Base-by-base conservation (phyloP, 441 rosid genomes). In the Cnidoscolus chayamansa region DNA sequence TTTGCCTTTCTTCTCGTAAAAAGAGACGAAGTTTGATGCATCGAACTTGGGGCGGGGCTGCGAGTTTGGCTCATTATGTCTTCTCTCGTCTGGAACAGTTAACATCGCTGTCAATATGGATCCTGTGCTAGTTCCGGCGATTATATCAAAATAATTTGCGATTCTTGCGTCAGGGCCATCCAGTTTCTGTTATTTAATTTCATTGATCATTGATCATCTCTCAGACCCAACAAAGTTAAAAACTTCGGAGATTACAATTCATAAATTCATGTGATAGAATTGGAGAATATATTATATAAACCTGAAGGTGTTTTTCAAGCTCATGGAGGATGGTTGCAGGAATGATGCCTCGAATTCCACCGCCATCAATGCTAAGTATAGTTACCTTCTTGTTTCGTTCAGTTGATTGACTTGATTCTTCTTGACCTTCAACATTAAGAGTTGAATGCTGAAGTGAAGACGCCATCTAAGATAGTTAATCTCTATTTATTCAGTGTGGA, bases 121-220 rank as follows among this genome's bases (percentile, higher is more conserved):
- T 7, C 68, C 68, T 65, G 68, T 65, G 37, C 68, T 65, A 9
- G 55, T 20, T 65, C 68, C 68, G 19, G 68, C 55, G 19, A 65
- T 12, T 65, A 65, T 47, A 65, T 65, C 68, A 20, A 65, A 65
- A 20, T 65, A 65, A 45, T 65, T 55, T 47, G 55, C 55, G 8
- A 65, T 65, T 65, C 68, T 65, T 65, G 68, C 68, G 48, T 65
- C 7, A 5, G 51, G 35, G 2, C 61, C 61, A 10, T 57, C 61
- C 2, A 17, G 30, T 10, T 19, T 10, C 61, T 57, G 61, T 19
- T 25, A 57, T 57, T 19, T 19, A 25, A 25, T 25, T 25, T 25
- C 25, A 25, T 25, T 25, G 25, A 25, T 3, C 37, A 35, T 35
- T 35, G 37, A 35, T 35, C 37, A 35, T 35, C 37, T 35, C 2